phyloP scores from a whole-genome alignment of 345 rosid genomes.

The Gossypium anomalum region DNA sequence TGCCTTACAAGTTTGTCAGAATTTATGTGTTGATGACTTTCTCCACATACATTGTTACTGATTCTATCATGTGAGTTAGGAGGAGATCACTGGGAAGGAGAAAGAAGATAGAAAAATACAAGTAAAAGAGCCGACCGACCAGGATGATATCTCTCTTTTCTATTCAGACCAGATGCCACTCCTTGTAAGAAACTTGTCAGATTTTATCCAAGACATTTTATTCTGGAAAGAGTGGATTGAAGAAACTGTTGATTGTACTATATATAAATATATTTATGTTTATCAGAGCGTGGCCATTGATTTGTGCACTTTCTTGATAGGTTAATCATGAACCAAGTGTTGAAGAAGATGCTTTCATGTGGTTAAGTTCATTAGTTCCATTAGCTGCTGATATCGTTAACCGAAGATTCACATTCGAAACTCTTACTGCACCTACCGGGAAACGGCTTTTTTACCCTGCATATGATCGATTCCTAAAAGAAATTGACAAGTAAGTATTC shows the following conservation, averaged over 20 bases:
- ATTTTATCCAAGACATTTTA: not conserved
- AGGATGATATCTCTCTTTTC: slow-evolving; percentile 75
- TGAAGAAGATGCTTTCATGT: slow-evolving; percentile 80
- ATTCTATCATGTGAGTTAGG: slow-evolving; percentile 10
- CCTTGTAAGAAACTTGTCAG: slow-evolving; percentile 50
- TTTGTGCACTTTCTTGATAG: slow-evolving; percentile 30
- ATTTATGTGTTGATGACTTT: not conserved
- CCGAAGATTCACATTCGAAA: slow-evolving; percentile 80
- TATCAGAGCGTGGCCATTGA: not conserved
- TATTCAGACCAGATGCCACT: slow-evolving; percentile 89
- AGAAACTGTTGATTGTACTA: not conserved
- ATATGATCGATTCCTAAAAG: slow-evolving; percentile 65
- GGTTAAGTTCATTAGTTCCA: slow-evolving; percentile 69
- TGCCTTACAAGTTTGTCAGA: not conserved
- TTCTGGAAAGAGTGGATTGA: not conserved
- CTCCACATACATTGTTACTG: not conserved
- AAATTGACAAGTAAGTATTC: slow-evolving; percentile 56
- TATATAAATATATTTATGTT: not conserved
- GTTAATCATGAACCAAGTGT: slow-evolving; percentile 66
- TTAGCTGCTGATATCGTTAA: slow-evolving; percentile 59
- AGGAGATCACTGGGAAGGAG: slow-evolving; percentile 65
- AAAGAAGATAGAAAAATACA: slow-evolving; percentile 51
- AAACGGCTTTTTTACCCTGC: slow-evolving; percentile 74
- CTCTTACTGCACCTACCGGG: slow-evolving; percentile 69
- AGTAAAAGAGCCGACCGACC: slow-evolving; percentile 34